These are phyloP conservation scores for Metschnikowia borealis DNA, from an alignment of 805 yeast species.

Conservation along the genomic window DNA sequence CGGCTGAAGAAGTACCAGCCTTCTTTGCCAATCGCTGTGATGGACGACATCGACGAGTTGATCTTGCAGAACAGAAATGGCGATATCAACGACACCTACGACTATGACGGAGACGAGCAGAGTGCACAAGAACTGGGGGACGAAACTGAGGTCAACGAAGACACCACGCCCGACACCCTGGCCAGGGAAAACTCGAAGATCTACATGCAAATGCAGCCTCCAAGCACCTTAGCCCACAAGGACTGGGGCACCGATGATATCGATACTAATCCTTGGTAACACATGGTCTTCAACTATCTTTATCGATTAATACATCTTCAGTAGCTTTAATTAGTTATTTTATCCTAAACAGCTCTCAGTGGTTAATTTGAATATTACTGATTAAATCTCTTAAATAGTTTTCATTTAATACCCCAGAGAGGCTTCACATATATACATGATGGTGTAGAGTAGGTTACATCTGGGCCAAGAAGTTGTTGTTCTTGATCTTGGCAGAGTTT, in stretches of 20 bases:
- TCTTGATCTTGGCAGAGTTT: constrained; percentile 68
- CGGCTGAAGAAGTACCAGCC: constrained; percentile 66
- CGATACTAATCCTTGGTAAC: constrained; percentile 65
- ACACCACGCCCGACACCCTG: constrained; percentile 1
- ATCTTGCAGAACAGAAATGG: constrained; percentile 27
- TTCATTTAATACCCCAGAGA: neutral
- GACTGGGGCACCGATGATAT: constrained; percentile 48
- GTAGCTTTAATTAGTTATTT: neutral
- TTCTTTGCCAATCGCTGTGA: constrained; percentile 59
- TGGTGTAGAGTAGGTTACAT: constrained; percentile 10
- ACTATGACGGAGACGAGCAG: constrained; percentile 21
- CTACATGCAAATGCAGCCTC: constrained; percentile 47
- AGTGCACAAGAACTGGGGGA: constrained; percentile 22
- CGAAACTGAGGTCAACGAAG: constrained; percentile 11
- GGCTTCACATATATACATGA: constrained; percentile 12
- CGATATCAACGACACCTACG: constrained; percentile 30
- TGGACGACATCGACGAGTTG: constrained; percentile 70
- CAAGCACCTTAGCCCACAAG: constrained; percentile 48
- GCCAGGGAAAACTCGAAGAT: constrained; percentile 29
- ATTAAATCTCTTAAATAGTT: too few relatives aligned
- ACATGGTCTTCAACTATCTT: neutral
- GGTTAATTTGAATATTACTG: too few relatives aligned
- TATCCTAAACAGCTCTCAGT: too few relatives aligned
- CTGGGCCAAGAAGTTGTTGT: constrained; percentile 66
- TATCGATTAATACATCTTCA: too few relatives aligned